A percentile compares a stretch with the other conserved stretches of the same genome.
Conservation (phyloP, 169 alveolate species). For the Eimeria acervulina region DNA sequence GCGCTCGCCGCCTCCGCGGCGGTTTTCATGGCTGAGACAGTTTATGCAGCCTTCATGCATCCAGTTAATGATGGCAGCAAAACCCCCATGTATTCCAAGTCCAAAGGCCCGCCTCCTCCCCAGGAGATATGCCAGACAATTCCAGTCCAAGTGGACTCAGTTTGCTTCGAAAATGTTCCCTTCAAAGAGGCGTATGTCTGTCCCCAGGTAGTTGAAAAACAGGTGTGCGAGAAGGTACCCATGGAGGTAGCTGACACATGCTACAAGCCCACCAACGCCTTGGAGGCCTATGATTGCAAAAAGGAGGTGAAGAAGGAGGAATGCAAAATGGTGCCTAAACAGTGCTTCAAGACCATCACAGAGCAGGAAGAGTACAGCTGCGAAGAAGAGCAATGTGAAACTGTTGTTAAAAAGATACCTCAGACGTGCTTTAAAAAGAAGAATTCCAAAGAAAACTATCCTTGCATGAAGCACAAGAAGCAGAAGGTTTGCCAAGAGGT, state of each 20-base stretch:
- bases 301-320: slow-evolving; percentile 80
- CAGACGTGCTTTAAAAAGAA: slow-evolving; percentile 76
- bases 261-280: slow-evolving; percentile 72
- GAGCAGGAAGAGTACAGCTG: slow-evolving; percentile 78
- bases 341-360: slow-evolving; percentile 74
- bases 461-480: slow-evolving; percentile 76
- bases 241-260: slow-evolving; percentile 73
- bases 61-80: slow-evolving; percentile 46
- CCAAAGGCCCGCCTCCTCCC: slow-evolving; percentile 39
- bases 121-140: slow-evolving; percentile 74
- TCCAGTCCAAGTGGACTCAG: slow-evolving; percentile 76
- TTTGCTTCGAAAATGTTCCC: slow-evolving; percentile 76
- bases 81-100: slow-evolving; percentile 12
- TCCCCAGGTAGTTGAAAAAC: slow-evolving; percentile 75
- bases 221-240: slow-evolving; percentile 77
- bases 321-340: slow-evolving; percentile 76
- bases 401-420: slow-evolving; percentile 64
- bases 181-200: slow-evolving; percentile 78
- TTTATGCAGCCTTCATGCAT: slow-evolving; percentile 69
- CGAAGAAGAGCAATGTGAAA: slow-evolving; percentile 76
- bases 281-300: slow-evolving; percentile 81
- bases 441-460: slow-evolving; percentile 67
- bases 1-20: slow-evolving; percentile 80
- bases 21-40: slow-evolving; percentile 59
- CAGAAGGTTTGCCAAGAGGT: slow-evolving; percentile 76